Percentiles rank a stretch among this genome's conserved stretches.
These are phyloP conservation scores for Hordeum pubiflorum DNA, from an alignment of 202 grass and related monocot species.

Conservation along the genomic window DNA sequence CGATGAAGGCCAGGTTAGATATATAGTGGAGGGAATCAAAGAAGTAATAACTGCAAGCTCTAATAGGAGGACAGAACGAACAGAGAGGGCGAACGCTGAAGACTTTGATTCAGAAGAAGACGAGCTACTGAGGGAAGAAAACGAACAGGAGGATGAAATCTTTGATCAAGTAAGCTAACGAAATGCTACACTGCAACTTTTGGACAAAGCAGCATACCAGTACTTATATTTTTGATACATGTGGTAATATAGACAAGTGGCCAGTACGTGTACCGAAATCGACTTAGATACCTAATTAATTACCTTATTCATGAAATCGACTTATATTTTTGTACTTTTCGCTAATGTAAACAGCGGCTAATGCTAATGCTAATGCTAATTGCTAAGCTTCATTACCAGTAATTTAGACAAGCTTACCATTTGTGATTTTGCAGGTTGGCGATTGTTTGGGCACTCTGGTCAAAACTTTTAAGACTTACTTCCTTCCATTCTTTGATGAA, in stretches of 20 bases:
- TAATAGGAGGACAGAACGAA: constrained; percentile 75
- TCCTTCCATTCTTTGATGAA: constrained; percentile 84
- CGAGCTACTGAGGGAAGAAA: constrained; percentile 94
- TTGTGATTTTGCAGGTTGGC: constrained; percentile 52
- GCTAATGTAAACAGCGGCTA: neutral
- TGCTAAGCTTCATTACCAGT: constrained; percentile 8
- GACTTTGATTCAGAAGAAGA: constrained; percentile 99
- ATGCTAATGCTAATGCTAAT: neutral
- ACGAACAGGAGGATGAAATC: constrained; percentile 96
- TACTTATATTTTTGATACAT: constrained; percentile 14
- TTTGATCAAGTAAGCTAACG: constrained; percentile 67
- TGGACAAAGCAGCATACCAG: neutral
- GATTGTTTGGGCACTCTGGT: constrained; percentile 71
- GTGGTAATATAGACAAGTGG: neutral
- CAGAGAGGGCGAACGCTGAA: constrained; percentile 62
- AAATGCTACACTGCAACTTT: constrained; percentile 12
- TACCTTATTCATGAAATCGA: neutral
- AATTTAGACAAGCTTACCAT: constrained; percentile 2
- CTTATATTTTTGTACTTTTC: constrained; percentile 7
- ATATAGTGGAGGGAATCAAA: constrained; percentile 79
- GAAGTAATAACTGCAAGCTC: constrained; percentile 73
- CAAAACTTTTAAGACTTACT: constrained; percentile 62
- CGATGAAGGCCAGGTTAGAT: constrained; percentile 74
- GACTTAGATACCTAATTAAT: neutral
- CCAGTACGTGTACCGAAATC: neutral